Conservation (phyloP, 129 eudicot genomes). For the Artemisia annua region DNA sequence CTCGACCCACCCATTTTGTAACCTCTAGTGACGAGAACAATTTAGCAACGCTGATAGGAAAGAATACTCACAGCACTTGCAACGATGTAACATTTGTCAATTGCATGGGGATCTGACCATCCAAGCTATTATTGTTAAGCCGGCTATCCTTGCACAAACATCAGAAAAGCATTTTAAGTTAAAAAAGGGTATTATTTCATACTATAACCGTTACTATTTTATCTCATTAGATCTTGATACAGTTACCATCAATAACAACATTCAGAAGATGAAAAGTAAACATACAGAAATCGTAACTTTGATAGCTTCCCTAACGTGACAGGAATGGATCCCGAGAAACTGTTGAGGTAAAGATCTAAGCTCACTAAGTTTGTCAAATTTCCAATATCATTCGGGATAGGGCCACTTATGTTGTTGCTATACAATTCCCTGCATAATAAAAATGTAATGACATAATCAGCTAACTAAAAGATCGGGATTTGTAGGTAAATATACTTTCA, state of each 20-base stretch:
- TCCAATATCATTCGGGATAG: slow-evolving; percentile 80
- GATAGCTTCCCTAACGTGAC: slow-evolving; percentile 73
- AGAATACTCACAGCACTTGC: slow-evolving; percentile 81
- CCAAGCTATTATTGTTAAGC: slow-evolving; percentile 86
- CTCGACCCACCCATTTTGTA: not conserved
- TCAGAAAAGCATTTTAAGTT: slow-evolving; percentile 28
- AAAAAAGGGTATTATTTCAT: not conserved
- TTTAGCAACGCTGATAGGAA: not conserved
- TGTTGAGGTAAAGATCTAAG: slow-evolving; percentile 90
- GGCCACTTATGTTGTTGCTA: slow-evolving; percentile 86
- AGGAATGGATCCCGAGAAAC: slow-evolving; percentile 80
- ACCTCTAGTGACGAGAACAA: slow-evolving; percentile 2
- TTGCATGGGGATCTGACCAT: slow-evolving; percentile 76
- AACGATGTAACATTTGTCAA: slow-evolving; percentile 76
- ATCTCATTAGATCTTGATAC: not conserved
- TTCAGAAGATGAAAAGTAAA: slow-evolving; percentile 8
- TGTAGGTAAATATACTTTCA: too few relatives aligned
- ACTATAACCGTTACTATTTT: too few relatives aligned
- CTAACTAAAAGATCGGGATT: not conserved
- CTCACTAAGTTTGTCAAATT: slow-evolving; percentile 86
- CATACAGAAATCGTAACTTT: slow-evolving; percentile 77
- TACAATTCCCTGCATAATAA: slow-evolving; percentile 68
- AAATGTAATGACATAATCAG: not conserved
- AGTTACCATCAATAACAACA: not conserved
- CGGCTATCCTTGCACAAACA: slow-evolving; percentile 72